A percentile compares a stretch with the other conserved stretches of the same genome.
Evolutionary conservation across 192 early-diverging fungal species (phyloP).

Genomic region (Backusella tuberculispora): DNA sequence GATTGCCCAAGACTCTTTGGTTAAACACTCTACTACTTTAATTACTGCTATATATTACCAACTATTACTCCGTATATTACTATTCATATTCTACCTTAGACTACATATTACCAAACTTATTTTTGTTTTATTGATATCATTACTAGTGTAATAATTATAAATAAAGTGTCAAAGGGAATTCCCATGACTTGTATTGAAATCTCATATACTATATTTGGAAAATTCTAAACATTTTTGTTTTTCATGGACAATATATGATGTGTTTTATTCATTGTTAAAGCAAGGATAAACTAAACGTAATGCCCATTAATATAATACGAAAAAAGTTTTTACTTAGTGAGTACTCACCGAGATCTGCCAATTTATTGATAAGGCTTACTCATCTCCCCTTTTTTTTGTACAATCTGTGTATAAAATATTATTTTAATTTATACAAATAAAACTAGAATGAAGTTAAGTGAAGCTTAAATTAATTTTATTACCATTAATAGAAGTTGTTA

Average conservation of each 20-base stretch:
- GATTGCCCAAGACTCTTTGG: constrained; percentile 2
- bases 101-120: neutral
- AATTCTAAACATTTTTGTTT: neutral
- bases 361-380: neutral
- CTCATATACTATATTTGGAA: neutral
- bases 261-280: neutral
- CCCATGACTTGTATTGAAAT: constrained; percentile 6
- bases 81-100: neutral
- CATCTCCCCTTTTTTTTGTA: neutral
- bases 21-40: neutral
- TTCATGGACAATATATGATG: neutral
- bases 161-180: constrained; percentile 11
- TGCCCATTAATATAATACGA: neutral
- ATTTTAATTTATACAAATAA: neutral
- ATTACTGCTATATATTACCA: neutral
- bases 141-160: neutral
- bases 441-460: neutral
- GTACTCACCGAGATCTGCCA: neutral
- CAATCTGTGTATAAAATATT: neutral
- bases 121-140: neutral
- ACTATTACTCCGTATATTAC: neutral
- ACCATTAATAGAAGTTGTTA: neutral
- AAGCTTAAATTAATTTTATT: neutral
- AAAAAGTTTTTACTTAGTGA: neutral
- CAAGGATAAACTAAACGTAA: neutral